Percentiles rank a stretch among this genome's conserved stretches.
phyloP scores from a whole-genome alignment of 1,284 basidiomycete species.

The Pseudozyma sp. region DNA sequence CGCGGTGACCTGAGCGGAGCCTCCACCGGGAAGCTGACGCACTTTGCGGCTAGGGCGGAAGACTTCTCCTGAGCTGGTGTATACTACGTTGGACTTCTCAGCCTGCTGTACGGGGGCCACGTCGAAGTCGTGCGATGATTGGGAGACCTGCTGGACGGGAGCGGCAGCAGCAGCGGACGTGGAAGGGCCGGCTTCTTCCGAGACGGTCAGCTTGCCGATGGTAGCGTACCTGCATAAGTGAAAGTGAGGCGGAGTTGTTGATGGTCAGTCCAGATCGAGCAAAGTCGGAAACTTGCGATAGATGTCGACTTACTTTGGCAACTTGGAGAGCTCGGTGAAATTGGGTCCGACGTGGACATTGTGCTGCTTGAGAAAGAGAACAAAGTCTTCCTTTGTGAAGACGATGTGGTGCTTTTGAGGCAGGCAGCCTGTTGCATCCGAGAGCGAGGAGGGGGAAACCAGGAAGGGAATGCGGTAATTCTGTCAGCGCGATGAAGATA shows the following conservation, averaged over 20 bases:
- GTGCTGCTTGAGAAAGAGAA: conserved; percentile 62
- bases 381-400: conserved; percentile 59
- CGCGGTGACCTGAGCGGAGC: conserved; percentile 52
- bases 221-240: conserved; percentile 29
- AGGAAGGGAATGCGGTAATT: no score
- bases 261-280: no score
- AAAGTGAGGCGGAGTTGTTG: no score
- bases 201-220: conserved; percentile 49
- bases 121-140: conserved; percentile 10
- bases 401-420: conserved; percentile 54
- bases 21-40: conserved; percentile 57
- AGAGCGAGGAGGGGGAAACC: no score
- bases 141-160: conserved; percentile 5
- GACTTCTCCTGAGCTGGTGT: conserved; percentile 56
- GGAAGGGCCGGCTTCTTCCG: conserved; percentile 26
- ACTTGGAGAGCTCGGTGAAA: conserved; percentile 54
- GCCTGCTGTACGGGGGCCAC: conserved; percentile 4
- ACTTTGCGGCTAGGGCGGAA: conserved; percentile 62
- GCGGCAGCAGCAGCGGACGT: conserved; percentile 18
- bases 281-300: no score
- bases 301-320: conserved; percentile 47
- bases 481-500: no score
- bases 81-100: conserved; percentile 37
- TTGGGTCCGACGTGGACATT: conserved; percentile 58
- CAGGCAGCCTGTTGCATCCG: conserved; percentile 32